Base-by-base conservation (phyloP, 75 land plant species). In the Selaginella tamariscina region DNA sequence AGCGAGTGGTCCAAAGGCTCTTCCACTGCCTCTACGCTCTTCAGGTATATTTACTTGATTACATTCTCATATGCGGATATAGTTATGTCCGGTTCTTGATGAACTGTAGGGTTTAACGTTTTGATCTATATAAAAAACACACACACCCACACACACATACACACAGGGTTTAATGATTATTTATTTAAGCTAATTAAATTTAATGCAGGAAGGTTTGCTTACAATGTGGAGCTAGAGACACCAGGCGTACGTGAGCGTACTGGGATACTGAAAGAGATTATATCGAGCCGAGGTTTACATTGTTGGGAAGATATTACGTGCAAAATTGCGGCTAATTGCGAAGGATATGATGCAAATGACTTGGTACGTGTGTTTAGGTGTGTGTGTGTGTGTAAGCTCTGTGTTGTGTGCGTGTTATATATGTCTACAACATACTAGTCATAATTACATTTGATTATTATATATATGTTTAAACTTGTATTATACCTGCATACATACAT, bases 321-420 rank as follows among this genome's bases (percentile, higher is more conserved):
- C 64, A 85, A 82, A 54, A 70, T 81, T 54, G 91, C 98, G 32
- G 75, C 83, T 1, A 89, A 84, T 71, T 89, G 91, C 79, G 98
- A 94, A 78, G 98, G 98, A 30, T 91, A 85, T 74, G 96, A 94
- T 78, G 83, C 96, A 11, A 78, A 84, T 80, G 98, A 94, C 71
- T 71, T 94, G 85, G 98, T 93, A 83, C n/a, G n/a, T n/a, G n/a
- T n/a, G n/a, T n/a, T n/a, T n/a, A n/a, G n/a, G n/a, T n/a, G n/a
- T n/a, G n/a, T n/a, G n/a, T n/a, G 72, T 64, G 29, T n/a, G 0
- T 55, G 28, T 21, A 28, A 59, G 32, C 27, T 29, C 49, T 39
- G 49, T 39, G 15, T 15, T 39, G 15, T 5, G 49, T 39, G 49
- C 49, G 5, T 5, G 15, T 39, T 39, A 39, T 15, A 5, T 15